Conservation (phyloP, 208 protist genomes). For the Acanthamoeba sp. region DNA sequence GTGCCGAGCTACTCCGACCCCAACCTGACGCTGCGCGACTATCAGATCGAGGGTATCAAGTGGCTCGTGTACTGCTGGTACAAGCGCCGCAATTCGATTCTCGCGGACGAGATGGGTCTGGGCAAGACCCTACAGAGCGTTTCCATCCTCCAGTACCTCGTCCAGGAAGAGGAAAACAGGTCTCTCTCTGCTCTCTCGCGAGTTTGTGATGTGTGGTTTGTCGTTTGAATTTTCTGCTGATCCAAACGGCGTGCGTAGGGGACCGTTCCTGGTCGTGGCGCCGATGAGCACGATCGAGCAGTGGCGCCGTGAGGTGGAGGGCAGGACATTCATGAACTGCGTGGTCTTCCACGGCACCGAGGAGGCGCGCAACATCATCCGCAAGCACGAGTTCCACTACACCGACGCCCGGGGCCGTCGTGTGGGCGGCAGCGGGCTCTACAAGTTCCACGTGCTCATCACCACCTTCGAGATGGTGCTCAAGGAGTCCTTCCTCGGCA, state of each 20-base stretch:
- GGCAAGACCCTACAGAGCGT: conserved; percentile 79
- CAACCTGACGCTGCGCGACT: conserved; percentile 74
- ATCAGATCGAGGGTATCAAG: conserved; percentile 97
- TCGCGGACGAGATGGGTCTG: conserved; percentile 98
- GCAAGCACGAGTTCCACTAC: conserved; percentile 87
- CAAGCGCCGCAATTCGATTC: conserved; percentile 92
- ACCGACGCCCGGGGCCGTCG: neutral
- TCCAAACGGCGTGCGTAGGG: too few relatives aligned
- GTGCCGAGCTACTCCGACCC: too few relatives aligned
- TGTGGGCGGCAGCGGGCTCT: too few relatives aligned
- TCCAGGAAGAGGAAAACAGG: too few relatives aligned
- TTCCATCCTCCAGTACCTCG: conserved; percentile 45
- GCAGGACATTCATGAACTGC: conserved; percentile 90
- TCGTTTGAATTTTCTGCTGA: too few relatives aligned
- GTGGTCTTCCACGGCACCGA: conserved; percentile 96
- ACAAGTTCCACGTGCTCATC: conserved; percentile 95
- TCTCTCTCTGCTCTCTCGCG: too few relatives aligned
- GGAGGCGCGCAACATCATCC: conserved; percentile 84
- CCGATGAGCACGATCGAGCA: conserved; percentile 95
- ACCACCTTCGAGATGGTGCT: conserved; percentile 96
- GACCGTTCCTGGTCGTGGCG: conserved; percentile 96
- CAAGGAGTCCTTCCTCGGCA: conserved; percentile 88
- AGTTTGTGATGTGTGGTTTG: too few relatives aligned
- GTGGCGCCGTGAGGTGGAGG: conserved; percentile 93
- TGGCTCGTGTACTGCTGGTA: conserved; percentile 94